Evolutionary conservation across 2,329 filamentous ascomycete genomes (phyloP), one percentile per base, ranked within the genome.

Genomic region (Alternaria viburni): DNA sequence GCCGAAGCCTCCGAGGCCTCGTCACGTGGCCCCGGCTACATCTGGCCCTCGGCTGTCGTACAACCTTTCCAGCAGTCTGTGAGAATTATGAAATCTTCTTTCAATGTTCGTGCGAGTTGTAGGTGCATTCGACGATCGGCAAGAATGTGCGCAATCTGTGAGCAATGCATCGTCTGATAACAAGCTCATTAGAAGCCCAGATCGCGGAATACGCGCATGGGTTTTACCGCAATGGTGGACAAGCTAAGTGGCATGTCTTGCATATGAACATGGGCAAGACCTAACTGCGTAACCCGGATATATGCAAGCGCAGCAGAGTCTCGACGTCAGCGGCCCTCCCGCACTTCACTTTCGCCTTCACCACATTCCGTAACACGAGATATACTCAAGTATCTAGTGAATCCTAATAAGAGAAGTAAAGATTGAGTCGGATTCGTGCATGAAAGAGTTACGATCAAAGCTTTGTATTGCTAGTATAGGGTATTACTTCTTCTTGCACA

Each of bases 1-100:
- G 26, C 57, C 57, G 54, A 54, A 46, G 47, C 43, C 32, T 15
- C 57, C 59, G 51, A 56, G 17, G 15, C 30, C 5, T 47, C 45
- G 23, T 59, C 64, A 64, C 57, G 66, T 66, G 59, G 25, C 23
- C 5, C 21, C 43, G 32, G 19, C 46, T 15, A 32, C 9, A 45
- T 23, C 21, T 30, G 5, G n/a, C 19, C 49, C 28, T 36, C 49
- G 30, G 49, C 36, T 12, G 30, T 12, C 30, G 11, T 52, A 9
- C 3, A 15, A 15, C 19, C 5, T 52, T 32, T 15, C 15, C 19
- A 25, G 19, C 28, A 41, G 10, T 12, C 8, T 17, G 21, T 10
- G 13, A 36, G 30, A 41, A n/a, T 7, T 11, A 15, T 41, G 30
- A 6, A n/a, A 23, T 7, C n/a, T n/a, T n/a, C n/a, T n/a, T n/a